phyloP scores from a whole-genome alignment of 2,329 filamentous ascomycete species.

The Pyricularia pennisetigena region DNA sequence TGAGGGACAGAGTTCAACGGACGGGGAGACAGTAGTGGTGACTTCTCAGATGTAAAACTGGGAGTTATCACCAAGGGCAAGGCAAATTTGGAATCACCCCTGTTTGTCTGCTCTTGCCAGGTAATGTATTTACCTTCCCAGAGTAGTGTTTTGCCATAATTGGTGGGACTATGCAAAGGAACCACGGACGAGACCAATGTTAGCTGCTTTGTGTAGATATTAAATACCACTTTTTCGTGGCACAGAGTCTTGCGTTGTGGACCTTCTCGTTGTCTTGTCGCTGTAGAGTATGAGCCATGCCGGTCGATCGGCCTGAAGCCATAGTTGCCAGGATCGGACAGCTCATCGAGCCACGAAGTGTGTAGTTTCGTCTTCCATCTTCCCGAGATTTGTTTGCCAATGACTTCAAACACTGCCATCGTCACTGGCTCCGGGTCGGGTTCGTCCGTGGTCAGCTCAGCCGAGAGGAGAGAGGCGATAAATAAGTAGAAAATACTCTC shows the following conservation, averaged over 20 bases:
- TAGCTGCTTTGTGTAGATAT: neutral
- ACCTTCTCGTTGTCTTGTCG: neutral
- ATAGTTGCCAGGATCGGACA: neutral
- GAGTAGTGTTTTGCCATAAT: neutral
- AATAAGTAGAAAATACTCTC: neutral
- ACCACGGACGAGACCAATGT: neutral
- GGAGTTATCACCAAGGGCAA: neutral
- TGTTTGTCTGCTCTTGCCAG: neutral
- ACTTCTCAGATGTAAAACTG: neutral
- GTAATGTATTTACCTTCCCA: neutral
- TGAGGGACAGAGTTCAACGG: neutral
- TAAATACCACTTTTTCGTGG: neutral
- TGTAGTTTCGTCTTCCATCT: neutral
- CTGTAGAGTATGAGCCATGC: neutral
- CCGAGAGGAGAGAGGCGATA: neutral
- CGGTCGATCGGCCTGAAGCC: neutral
- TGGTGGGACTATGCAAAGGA: neutral
- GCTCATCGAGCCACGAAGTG: neutral
- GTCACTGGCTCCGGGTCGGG: neutral
- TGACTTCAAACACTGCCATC: neutral
- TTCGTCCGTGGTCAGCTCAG: too few species aligned
- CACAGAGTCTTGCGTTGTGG: neutral
- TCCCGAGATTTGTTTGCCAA: neutral
- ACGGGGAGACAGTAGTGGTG: neutral
- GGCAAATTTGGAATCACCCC: neutral